Conservation (phyloP, 495 filamentous ascomycete species). For the Hapsidospora chrysogenum region DNA sequence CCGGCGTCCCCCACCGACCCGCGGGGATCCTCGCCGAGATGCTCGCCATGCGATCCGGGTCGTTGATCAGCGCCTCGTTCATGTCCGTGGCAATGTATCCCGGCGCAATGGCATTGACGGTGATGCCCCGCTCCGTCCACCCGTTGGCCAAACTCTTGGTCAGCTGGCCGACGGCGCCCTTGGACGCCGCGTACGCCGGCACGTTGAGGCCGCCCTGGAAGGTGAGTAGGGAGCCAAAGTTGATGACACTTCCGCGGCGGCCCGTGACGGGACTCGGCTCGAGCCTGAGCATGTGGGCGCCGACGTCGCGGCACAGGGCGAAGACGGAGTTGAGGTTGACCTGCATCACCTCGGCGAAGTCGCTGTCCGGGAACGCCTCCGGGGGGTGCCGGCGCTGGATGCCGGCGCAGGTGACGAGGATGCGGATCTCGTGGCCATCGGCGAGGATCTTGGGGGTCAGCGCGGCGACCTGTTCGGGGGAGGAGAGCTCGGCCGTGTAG, state of each 20-base stretch:
- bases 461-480: slow-evolving; percentile 35
- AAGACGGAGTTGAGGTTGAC: slow-evolving; percentile 77
- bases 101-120: slow-evolving; percentile 65
- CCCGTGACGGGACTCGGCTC: slow-evolving; percentile 32
- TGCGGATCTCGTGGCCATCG: slow-evolving; percentile 43
- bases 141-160: slow-evolving; percentile 83
- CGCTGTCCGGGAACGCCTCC: slow-evolving; percentile 59
- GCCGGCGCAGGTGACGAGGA: slow-evolving; percentile 75
- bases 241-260: slow-evolving; percentile 64
- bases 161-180: slow-evolving; percentile 72
- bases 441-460: slow-evolving; percentile 44
- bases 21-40: slow-evolving; percentile 76
- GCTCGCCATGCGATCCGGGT: slow-evolving; percentile 46
- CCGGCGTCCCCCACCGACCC: slow-evolving; percentile 69
- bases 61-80: slow-evolving; percentile 69
- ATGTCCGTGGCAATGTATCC: slow-evolving; percentile 84
- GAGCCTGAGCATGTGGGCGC: slow-evolving; percentile 62
- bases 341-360: slow-evolving; percentile 78
- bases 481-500: slow-evolving; percentile 59
- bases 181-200: slow-evolving; percentile 78
- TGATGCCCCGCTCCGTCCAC: slow-evolving; percentile 65
- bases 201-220: slow-evolving; percentile 90
- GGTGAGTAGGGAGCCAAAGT: slow-evolving; percentile 66
- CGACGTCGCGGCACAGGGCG: slow-evolving; percentile 66
- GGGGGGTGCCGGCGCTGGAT: slow-evolving; percentile 69